These are phyloP conservation scores for Sugiyamaella castrensis DNA, from an alignment of 1,139 yeast species.

Conservation along the genomic window DNA sequence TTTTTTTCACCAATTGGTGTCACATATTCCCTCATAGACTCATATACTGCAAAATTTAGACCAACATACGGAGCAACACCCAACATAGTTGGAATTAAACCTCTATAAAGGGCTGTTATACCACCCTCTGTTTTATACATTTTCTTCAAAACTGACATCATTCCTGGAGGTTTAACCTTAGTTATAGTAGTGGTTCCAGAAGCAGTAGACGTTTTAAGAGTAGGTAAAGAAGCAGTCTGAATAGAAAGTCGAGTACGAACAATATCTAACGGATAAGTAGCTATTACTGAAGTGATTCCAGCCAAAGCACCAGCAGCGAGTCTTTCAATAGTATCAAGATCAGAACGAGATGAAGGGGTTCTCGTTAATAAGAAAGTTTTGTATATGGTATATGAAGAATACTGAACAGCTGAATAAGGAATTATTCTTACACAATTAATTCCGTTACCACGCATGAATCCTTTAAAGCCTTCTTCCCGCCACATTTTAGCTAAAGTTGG, in stretches of 20 bases:
- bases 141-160: conserved; percentile 52
- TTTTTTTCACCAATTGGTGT: conserved; percentile 35
- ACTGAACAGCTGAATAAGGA: conserved; percentile 95
- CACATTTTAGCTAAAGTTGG: conserved; percentile 77
- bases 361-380: conserved; percentile 41
- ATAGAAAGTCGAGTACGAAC: conserved; percentile 86
- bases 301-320: conserved; percentile 76
- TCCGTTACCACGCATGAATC: conserved; percentile 87
- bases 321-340: conserved; percentile 54
- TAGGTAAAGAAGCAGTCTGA: conserved; percentile 77
- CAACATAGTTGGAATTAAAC: conserved; percentile 79
- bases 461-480: conserved; percentile 84
- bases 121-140: conserved; percentile 84
- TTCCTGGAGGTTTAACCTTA: conserved; percentile 55
- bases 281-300: conserved; percentile 76
- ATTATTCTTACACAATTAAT: conserved; percentile 84
- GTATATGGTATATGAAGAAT: conserved; percentile 74
- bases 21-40: conserved; percentile 59
- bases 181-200: conserved; percentile 10
- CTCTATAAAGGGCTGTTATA: conserved; percentile 69
- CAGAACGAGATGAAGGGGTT: conserved; percentile 24
- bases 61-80: conserved; percentile 98
- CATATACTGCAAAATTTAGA: conserved; percentile 86
- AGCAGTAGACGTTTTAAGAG: conserved; percentile 45
- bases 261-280: conserved; percentile 88